Conservation (phyloP, 78 protist genomes). For the Cavenderia fasciculata region DNA sequence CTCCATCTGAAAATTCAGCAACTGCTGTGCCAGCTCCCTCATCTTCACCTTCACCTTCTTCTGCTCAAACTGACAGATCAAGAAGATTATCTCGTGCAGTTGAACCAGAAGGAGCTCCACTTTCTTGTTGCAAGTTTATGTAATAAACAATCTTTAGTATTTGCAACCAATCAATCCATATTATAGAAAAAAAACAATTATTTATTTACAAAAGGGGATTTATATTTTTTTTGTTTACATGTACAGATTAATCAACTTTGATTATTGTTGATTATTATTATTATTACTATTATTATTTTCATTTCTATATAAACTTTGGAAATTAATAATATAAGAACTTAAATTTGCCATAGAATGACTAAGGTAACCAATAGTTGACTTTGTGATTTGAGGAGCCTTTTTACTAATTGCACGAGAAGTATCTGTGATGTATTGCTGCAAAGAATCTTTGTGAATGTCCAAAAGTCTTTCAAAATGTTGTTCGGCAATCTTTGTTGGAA, state of each 20-base stretch:
- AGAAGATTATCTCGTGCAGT: background rate
- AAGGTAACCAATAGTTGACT: no score
- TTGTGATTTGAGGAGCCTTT: background rate
- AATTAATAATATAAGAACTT: no score
- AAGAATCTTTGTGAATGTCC: background rate
- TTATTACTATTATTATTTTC: no score
- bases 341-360: no score
- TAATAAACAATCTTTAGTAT: no score
- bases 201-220: no score
- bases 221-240: no score
- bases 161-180: no score
- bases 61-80: background rate
- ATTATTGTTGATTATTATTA: no score
- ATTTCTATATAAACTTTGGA: no score
- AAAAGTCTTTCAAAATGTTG: background rate
- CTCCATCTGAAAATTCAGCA: background rate
- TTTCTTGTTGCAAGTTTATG: slow-evolving; percentile 67
- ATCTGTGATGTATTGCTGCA: background rate
- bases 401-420: background rate
- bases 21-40: background rate
- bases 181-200: no score
- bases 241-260: no score
- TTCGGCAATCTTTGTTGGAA: slow-evolving; percentile 11
- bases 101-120: slow-evolving; percentile 23
- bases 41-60: background rate